Conservation (phyloP, 768 basidiomycete species). For the Suillus decipiens region DNA sequence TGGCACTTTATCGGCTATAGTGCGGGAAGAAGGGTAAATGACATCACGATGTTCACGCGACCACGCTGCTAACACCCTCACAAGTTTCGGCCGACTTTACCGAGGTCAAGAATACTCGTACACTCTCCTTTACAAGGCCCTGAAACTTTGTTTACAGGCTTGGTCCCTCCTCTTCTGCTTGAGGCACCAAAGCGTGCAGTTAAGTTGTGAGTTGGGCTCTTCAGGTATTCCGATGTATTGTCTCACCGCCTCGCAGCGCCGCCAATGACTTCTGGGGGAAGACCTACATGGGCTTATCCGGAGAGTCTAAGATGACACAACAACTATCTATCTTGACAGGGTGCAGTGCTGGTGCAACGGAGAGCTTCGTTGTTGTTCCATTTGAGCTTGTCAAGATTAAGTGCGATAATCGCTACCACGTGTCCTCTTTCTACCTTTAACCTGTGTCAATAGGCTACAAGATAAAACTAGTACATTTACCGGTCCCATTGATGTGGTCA, state of each 20-base stretch:
- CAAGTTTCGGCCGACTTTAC: slow-evolving; percentile 80
- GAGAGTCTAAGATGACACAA: slow-evolving; percentile 86
- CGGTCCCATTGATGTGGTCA: slow-evolving; percentile 91
- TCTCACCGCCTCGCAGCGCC: slow-evolving; percentile 46
- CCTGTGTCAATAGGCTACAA: slow-evolving; percentile 59
- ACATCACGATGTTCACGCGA: slow-evolving; percentile 19
- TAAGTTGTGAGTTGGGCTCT: slow-evolving; percentile 69
- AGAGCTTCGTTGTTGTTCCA: slow-evolving; percentile 93
- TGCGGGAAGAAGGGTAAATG: slow-evolving; percentile 85
- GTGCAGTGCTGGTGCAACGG: slow-evolving; percentile 92
- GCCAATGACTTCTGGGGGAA: slow-evolving; percentile 97
- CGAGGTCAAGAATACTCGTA: slow-evolving; percentile 53
- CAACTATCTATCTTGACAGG: slow-evolving; percentile 87
- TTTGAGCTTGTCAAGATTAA: slow-evolving; percentile 96
- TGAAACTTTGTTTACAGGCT: slow-evolving; percentile 46
- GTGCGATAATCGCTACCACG: slow-evolving; percentile 35
- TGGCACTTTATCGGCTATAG: slow-evolving; percentile 79
- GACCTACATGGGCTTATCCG: slow-evolving; percentile 60
- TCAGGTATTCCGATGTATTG: neutral
- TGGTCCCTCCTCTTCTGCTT: slow-evolving; percentile 92
- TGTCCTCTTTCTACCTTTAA: slow-evolving; percentile 7
- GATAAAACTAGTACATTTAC: slow-evolving; percentile 90
- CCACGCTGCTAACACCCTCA: slow-evolving; percentile 12
- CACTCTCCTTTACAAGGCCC: neutral
- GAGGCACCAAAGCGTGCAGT: slow-evolving; percentile 99